phyloP scores from a whole-genome alignment of 1,139 yeast genomes.

The Kazachstania sp. region DNA sequence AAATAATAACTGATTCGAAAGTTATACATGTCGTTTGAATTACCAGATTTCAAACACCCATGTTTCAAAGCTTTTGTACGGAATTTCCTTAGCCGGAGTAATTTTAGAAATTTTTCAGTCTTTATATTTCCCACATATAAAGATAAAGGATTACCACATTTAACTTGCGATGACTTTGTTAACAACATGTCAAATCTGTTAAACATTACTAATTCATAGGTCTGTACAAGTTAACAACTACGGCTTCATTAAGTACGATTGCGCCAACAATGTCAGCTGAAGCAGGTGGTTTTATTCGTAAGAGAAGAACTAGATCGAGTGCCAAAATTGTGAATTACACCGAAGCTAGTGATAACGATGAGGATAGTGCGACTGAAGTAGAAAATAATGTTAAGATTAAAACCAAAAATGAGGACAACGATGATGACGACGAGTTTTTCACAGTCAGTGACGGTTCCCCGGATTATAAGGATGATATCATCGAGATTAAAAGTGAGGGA shows the following conservation, averaged over 20 bases:
- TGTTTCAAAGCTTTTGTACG: too few species aligned
- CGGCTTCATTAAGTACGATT: neutral
- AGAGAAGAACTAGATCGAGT: slow-evolving; percentile 15
- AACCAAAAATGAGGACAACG: slow-evolving; percentile 19
- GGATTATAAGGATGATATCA: slow-evolving; percentile 6
- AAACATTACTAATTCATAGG: too few species aligned
- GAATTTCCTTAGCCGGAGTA: too few species aligned
- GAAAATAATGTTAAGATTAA: slow-evolving; percentile 6
- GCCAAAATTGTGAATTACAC: slow-evolving; percentile 17
- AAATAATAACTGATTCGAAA: too few species aligned
- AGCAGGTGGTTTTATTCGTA: slow-evolving; percentile 28
- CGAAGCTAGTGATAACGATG: slow-evolving; percentile 19
- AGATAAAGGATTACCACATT: too few species aligned
- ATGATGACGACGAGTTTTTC: slow-evolving; percentile 20
- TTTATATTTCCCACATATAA: too few species aligned
- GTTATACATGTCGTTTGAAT: too few species aligned
- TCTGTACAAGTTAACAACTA: too few species aligned
- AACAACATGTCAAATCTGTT: too few species aligned
- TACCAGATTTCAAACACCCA: too few species aligned
- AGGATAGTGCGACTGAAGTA: slow-evolving; percentile 14
- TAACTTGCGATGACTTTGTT: too few species aligned
- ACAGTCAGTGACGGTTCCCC: neutral
- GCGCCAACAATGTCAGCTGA: slow-evolving; percentile 5
- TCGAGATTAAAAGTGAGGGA: slow-evolving; percentile 3
- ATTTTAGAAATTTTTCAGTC: too few species aligned